Evolutionary conservation across 2,329 filamentous ascomycete genomes (phyloP), one percentile per base, ranked within the genome.

Genomic region (Ophiostoma triangulosporum): DNA sequence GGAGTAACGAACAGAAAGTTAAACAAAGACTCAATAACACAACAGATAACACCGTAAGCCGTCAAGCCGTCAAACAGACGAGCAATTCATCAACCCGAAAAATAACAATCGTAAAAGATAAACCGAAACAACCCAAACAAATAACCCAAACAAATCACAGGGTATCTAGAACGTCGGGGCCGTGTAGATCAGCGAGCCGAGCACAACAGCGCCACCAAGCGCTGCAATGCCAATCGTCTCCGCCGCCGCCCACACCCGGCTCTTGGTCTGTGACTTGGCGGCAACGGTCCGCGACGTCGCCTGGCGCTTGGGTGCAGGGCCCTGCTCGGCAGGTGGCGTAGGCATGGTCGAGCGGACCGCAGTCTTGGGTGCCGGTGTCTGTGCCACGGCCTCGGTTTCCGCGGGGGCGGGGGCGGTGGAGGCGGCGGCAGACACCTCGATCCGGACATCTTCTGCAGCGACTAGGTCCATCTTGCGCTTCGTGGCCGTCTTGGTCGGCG

Each of bases 101-200:
- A 51, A 17, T 6, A 29, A 32, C 27, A 43, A 27, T 3, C 8
- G 24, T 8, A 12, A 48, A 43, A 35, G 26, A 33, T 8, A 9
- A 35, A 4, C 26, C 7, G 5, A 22, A 9, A 35, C 3, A 45
- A 32, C 26, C 26, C 1, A 46, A 20, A 36, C n/a, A 48, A 22
- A 49, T 15, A 17, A 31, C 31, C 20, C 12, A 38, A 24, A 36
- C 9, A 5, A 14, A 27, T 1, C n/a, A 38, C 14, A 9, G 40
- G 38, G 43, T 29, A 38, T 46, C 35, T 36, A 59, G 38, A 69
- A 64, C 3, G 62, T 62, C 0, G 68, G 68, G 1, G 68, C 68
- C 8, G 68, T 69, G 56, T 66, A 68, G 40, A 70, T 65, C 12
- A 70, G 60, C 1, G 67, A 65, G 1, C 64, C 64, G 11, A 70